Conservation (phyloP, 2,329 filamentous ascomycete species). For the Penicillium sclerotigenum region DNA sequence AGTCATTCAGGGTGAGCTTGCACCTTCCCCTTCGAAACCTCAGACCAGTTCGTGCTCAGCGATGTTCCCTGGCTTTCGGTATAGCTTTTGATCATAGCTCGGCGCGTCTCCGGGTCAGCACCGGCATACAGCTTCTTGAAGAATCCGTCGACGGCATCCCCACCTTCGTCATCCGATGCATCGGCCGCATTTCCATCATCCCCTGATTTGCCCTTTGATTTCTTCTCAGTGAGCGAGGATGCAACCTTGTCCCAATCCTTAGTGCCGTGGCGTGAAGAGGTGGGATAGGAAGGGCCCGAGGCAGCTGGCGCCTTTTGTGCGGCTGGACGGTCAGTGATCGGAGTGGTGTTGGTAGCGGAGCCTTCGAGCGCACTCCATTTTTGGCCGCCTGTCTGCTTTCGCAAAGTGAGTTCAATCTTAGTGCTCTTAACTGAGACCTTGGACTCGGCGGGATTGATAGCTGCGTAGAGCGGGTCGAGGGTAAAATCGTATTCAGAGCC, state of each 20-base stretch:
- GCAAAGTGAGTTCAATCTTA: conserved; percentile 74
- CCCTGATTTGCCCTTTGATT: conserved; percentile 22
- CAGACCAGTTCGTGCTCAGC: conserved; percentile 86
- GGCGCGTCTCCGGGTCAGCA: conserved; percentile 72
- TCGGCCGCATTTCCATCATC: conserved; percentile 22
- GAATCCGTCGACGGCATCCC: conserved; percentile 71
- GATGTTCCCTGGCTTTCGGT: conserved; percentile 90
- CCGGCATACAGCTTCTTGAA: conserved; percentile 85
- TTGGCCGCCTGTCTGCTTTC: conserved; percentile 61
- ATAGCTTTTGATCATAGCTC: conserved; percentile 98
- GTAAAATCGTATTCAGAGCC: conserved; percentile 58
- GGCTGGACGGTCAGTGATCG: conserved; percentile 20
- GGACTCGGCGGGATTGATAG: conserved; percentile 61
- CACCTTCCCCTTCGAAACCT: conserved; percentile 70
- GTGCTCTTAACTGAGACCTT: conserved; percentile 66
- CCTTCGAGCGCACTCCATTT: conserved; percentile 67
- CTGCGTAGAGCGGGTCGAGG: conserved; percentile 64
- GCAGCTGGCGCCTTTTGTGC: conserved; percentile 18
- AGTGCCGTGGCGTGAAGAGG: conserved; percentile 75
- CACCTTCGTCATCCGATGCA: conserved; percentile 40
- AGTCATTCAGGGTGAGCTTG: conserved; percentile 43
- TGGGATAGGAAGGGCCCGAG: conserved; percentile 69
- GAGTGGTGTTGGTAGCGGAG: conserved; percentile 25
- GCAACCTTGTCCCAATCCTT: conserved; percentile 90
- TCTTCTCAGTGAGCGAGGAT: conserved; percentile 47